phyloP scores from a whole-genome alignment of 148 eudicot species.

The Rhododendron williamsianum region DNA sequence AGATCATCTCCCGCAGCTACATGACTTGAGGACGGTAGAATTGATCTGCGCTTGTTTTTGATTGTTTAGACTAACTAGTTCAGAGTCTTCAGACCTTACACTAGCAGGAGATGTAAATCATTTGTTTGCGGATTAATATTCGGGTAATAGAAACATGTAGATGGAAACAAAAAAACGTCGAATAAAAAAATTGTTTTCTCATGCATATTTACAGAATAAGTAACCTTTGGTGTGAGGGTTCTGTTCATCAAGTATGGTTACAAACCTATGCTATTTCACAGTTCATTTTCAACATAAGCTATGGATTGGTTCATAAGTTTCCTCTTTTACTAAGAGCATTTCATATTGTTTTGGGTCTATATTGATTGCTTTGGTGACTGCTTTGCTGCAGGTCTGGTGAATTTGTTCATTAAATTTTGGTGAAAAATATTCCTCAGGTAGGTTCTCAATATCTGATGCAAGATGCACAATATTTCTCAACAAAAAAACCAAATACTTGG shows the following conservation, averaged over 20 bases:
- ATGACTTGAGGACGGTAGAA: background rate
- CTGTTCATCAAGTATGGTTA: background rate
- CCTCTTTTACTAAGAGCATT: background rate
- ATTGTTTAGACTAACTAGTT: too few relatives aligned
- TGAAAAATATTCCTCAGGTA: constrained; percentile 68
- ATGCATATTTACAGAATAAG: background rate
- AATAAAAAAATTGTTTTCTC: background rate
- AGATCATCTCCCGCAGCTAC: too few relatives aligned
- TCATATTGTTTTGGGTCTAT: background rate
- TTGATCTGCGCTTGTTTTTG: too few relatives aligned
- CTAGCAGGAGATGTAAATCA: background rate
- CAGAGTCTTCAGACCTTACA: background rate
- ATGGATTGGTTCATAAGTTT: background rate
- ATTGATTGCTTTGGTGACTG: background rate
- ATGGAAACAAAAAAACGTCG: background rate
- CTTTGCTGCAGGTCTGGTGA: constrained; percentile 2
- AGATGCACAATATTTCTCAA: background rate
- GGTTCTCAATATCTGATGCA: constrained; percentile 6
- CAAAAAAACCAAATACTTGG: background rate
- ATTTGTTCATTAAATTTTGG: constrained; percentile 44
- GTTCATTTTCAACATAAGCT: background rate
- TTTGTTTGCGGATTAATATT: background rate
- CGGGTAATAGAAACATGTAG: background rate
- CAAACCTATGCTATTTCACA: background rate
- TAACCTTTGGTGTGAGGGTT: background rate